Conservation (phyloP, 2,329 filamentous ascomycete genomes). For the Pyricularia grisea region DNA sequence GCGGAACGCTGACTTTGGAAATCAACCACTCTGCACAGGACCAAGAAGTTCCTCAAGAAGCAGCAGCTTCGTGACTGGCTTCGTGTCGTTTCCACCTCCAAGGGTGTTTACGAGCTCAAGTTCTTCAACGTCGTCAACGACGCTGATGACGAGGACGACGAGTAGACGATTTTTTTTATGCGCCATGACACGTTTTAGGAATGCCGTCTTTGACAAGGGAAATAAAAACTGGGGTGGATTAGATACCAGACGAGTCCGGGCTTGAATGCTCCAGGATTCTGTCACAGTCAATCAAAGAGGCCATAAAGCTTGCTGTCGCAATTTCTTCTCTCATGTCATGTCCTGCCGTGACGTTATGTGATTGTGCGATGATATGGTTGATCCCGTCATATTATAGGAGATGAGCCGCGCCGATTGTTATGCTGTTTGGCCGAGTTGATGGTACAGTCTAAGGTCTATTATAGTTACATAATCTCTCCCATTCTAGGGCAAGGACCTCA, state of each 20-base stretch:
- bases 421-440: neutral
- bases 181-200: neutral
- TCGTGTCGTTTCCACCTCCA: slow-evolving; percentile 93
- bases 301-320: neutral
- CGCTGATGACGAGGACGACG: slow-evolving; percentile 94
- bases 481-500: slow-evolving; percentile 53
- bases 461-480: neutral
- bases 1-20: slow-evolving; percentile 13
- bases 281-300: neutral
- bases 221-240: neutral
- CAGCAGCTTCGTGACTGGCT: slow-evolving; percentile 99
- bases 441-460: neutral
- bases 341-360: neutral
- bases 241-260: neutral
- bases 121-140: slow-evolving; percentile 99
- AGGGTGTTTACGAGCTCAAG: slow-evolving; percentile 98
- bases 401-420: neutral
- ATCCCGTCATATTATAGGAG: neutral
- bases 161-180: slow-evolving; percentile 54
- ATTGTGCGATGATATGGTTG: neutral
- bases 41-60: slow-evolving; percentile 99
- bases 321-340: neutral
- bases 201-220: neutral
- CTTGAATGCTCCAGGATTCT: neutral
- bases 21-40: slow-evolving; percentile 41